Conservation (phyloP, 1,284 basidiomycete genomes). For the Ustilago sp. region DNA sequence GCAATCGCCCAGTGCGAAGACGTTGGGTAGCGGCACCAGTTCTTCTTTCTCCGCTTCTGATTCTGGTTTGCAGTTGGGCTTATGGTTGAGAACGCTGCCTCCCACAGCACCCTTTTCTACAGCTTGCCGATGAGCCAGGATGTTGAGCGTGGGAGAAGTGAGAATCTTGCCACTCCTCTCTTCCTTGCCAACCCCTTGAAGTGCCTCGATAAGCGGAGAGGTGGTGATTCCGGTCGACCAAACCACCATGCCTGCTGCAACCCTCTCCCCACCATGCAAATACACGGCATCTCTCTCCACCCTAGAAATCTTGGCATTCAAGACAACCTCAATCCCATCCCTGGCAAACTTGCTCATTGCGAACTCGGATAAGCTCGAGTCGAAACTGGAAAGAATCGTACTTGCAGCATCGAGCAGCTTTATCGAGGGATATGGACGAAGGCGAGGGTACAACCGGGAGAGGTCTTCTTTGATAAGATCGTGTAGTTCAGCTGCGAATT, state of each 20-base stretch:
- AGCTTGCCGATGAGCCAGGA: constrained; percentile 7
- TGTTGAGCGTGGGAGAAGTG: constrained; percentile 39
- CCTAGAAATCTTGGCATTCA: constrained; percentile 25
- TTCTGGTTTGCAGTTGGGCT: background rate
- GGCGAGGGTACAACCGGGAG: constrained; percentile 70
- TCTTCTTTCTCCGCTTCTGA: background rate
- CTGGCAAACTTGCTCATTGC: constrained; percentile 60
- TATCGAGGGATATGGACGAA: constrained; percentile 39
- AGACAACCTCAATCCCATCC: constrained; percentile 38
- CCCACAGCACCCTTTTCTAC: background rate
- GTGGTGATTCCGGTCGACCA: constrained; percentile 85
- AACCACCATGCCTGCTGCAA: constrained; percentile 77
- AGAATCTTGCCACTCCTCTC: constrained; percentile 76
- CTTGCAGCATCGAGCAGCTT: constrained; percentile 57
- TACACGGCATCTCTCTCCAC: constrained; percentile 35
- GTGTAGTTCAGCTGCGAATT: constrained; percentile 78
- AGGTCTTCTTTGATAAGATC: constrained; percentile 79
- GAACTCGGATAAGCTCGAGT: constrained; percentile 57
- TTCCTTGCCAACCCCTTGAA: constrained; percentile 76
- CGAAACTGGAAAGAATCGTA: constrained; percentile 64
- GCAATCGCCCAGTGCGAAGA: constrained; percentile 78
- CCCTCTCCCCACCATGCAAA: background rate
- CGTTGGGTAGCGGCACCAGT: constrained; percentile 21
- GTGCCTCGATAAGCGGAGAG: constrained; percentile 79
- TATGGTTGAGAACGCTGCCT: background rate